Evolutionary conservation across 495 filamentous ascomycete genomes (phyloP).

Genomic region (Geoglossum glabrum): DNA sequence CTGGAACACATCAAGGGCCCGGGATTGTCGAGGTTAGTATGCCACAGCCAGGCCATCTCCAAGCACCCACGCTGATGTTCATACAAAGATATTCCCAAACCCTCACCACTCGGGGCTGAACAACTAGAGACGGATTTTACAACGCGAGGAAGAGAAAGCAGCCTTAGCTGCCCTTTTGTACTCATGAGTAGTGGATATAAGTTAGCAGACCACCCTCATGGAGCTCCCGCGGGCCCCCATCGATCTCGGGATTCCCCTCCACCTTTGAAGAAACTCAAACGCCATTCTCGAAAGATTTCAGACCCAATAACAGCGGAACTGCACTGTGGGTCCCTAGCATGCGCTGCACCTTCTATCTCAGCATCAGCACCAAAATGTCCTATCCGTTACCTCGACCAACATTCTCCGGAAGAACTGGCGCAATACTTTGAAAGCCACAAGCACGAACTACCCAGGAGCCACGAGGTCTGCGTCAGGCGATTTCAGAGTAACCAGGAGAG

Average conservation of each 20-base stretch:
- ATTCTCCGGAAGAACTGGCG: conserved; percentile 78
- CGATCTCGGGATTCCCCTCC: background rate
- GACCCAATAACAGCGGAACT: conserved; percentile 44
- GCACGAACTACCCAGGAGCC: conserved; percentile 75
- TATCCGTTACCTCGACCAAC: conserved; percentile 73
- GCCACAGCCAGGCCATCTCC: background rate
- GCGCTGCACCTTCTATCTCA: conserved; percentile 30
- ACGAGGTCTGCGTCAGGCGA: conserved; percentile 72
- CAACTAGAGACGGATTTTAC: conserved; percentile 1
- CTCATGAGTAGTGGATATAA: background rate
- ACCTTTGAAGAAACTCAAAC: background rate
- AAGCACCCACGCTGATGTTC: too few species aligned
- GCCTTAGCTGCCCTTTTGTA: background rate
- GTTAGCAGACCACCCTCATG: background rate
- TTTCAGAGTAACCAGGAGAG: conserved; percentile 68
- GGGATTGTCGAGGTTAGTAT: background rate
- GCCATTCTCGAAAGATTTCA: conserved; percentile 14
- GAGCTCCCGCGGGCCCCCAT: background rate
- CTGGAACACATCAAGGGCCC: background rate
- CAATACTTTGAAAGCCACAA: conserved; percentile 81
- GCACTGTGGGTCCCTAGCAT: conserved; percentile 27
- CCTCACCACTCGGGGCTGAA: background rate
- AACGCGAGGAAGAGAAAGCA: background rate
- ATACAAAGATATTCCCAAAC: background rate
- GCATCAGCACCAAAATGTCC: conserved; percentile 47